Base-by-base conservation (phyloP, 441 rosid species). In the Pelargonium citronellum region DNA sequence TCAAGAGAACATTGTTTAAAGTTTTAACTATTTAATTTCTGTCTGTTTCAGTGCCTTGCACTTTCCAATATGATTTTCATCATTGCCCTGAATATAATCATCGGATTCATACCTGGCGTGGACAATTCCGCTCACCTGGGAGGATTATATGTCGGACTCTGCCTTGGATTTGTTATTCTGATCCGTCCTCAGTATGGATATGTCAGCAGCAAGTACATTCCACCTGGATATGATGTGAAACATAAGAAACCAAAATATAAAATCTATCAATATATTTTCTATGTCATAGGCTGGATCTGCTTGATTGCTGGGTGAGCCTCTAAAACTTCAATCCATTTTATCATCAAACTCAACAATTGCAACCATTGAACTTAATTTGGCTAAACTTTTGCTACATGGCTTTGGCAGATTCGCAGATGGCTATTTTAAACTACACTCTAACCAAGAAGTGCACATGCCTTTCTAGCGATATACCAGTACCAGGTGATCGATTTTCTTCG, bases 41-140 rank as follows among this genome's bases (percentile, higher is more conserved):
- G 44, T 68, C 8, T 64, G 19, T 53, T 79, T 75, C 86, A 92
- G 96, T 90, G 93, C 75, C 69, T 84, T 30, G 84, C 96, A 39
- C 81, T 92, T 43, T 13, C 77, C 41, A 78, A 79, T 47, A 83
- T 92, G 62, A 22, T 83, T 74, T 22, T 85, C 17, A 83, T 92
- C 74, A 84, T 89, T 62, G 75, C 67, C 70, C 66, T 92, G 74
- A 92, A 92, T 80, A 76, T 92, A 75, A 85, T 88, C 8, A 74
- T 89, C 0, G 91, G 96, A 16, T 51, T 85, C 58, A 73, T 90
- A 70, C 93, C 91, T 63, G 84, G 84, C 1, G 91, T 90, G 47
- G 95, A 90, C 67, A 90, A 85, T 74, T 89, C 89, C 10, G 98
- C 96, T 62, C 98, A 92, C 69, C 83, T 81, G 8, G 95, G 98